phyloP scores from a whole-genome alignment of 2,329 filamentous ascomycete species.

The Aureobasidium vineae region DNA sequence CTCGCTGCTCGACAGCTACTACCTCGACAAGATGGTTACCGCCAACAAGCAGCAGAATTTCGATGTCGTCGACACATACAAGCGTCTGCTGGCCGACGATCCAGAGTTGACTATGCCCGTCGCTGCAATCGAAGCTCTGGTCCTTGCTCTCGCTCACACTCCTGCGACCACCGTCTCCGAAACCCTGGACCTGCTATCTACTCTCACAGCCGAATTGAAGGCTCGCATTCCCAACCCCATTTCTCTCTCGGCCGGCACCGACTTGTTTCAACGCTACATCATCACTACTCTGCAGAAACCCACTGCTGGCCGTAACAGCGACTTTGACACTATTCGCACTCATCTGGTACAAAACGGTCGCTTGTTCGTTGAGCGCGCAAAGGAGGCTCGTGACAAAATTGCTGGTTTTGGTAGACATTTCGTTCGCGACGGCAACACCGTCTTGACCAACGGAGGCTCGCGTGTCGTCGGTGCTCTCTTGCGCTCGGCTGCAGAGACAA shows the following conservation, averaged over 20 bases:
- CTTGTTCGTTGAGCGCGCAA: constrained; percentile 82
- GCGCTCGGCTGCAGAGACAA: constrained; percentile 67
- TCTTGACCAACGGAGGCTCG: constrained; percentile 89
- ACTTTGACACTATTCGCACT: constrained; percentile 78
- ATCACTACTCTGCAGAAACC: constrained; percentile 66
- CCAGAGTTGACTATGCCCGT: constrained; percentile 92
- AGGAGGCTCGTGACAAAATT: constrained; percentile 79
- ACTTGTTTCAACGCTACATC: constrained; percentile 93
- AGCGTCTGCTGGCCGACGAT: constrained; percentile 63
- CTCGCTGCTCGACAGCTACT: constrained; percentile 24
- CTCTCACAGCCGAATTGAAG: constrained; percentile 74
- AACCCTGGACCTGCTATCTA: constrained; percentile 80
- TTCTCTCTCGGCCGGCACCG: constrained; percentile 87
- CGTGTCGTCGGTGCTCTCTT: constrained; percentile 79
- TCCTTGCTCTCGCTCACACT: constrained; percentile 76
- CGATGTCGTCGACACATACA: constrained; percentile 65
- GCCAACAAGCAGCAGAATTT: constrained; percentile 33
- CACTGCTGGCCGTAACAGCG: constrained; percentile 48
- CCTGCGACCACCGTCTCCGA: constrained; percentile 87
- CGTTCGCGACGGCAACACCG: constrained; percentile 71
- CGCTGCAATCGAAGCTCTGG: constrained; percentile 87
- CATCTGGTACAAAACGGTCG: constrained; percentile 84
- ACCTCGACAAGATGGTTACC: constrained; percentile 1
- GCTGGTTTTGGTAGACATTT: constrained; percentile 75
- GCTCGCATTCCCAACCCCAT: constrained; percentile 80